Conservation (phyloP, 495 filamentous ascomycete genomes). For the Aspergillus ostianus region DNA sequence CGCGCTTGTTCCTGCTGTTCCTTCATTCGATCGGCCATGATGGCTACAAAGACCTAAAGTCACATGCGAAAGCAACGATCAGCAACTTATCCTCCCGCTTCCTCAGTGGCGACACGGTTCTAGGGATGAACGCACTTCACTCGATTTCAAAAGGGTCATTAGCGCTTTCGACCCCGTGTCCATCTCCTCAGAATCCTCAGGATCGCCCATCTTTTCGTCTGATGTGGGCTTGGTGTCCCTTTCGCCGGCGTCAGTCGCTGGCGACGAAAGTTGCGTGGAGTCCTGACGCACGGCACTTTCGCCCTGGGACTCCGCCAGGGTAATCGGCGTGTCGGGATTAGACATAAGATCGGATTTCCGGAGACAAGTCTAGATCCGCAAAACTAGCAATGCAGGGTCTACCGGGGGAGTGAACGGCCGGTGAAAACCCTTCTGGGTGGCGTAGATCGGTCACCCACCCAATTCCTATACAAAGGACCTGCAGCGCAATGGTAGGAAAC, state of each 20-base stretch:
- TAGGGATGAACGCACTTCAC: slow-evolving; percentile 41
- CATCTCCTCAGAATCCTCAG: slow-evolving; percentile 38
- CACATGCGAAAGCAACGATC: background rate
- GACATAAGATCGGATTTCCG: slow-evolving; percentile 23
- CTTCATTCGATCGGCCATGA: slow-evolving; percentile 63
- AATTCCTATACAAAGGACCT: background rate
- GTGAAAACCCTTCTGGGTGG: background rate
- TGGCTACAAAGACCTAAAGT: slow-evolving; percentile 45
- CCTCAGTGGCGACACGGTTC: background rate
- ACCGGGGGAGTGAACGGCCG: background rate
- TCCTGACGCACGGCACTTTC: slow-evolving; percentile 28
- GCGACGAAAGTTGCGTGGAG: slow-evolving; percentile 48
- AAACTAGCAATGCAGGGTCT: background rate
- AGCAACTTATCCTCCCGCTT: background rate
- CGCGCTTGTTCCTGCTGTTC: slow-evolving; percentile 58
- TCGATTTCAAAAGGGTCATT: slow-evolving; percentile 47
- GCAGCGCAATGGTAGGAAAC: background rate
- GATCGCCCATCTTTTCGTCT: slow-evolving; percentile 14
- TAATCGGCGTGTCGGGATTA: slow-evolving; percentile 35
- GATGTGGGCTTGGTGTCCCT: slow-evolving; percentile 20
- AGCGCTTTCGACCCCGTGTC: slow-evolving; percentile 42
- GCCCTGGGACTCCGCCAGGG: slow-evolving; percentile 31
- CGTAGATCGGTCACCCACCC: background rate
- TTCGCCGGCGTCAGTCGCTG: slow-evolving; percentile 25
- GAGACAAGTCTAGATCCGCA: background rate